These are phyloP conservation scores for Penicillium roqueforti DNA, from an alignment of 495 filamentous ascomycete genomes.

Conservation along the genomic window DNA sequence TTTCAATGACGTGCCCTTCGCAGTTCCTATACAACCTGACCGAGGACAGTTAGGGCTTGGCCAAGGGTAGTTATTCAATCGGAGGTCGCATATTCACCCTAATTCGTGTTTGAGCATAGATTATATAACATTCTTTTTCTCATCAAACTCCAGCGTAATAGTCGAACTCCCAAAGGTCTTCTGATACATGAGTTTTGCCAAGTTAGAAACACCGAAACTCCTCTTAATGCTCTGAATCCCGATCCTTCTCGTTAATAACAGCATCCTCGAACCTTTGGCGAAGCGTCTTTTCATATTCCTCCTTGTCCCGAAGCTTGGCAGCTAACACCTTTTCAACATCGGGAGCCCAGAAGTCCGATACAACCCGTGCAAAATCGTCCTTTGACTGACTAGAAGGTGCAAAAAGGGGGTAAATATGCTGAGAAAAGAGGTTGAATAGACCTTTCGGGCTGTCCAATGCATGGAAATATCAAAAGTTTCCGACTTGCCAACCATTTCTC, in stretches of 20 bases:
- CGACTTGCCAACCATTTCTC: conserved; percentile 14
- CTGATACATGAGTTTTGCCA: neutral
- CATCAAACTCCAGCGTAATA: neutral
- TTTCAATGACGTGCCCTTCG: neutral
- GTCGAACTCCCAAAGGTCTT: too few species aligned
- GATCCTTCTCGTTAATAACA: neutral
- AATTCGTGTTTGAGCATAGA: neutral
- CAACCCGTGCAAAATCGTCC: neutral
- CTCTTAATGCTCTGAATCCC: neutral
- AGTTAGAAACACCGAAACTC: neutral
- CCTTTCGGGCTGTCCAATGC: conserved; percentile 23
- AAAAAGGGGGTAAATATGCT: conserved; percentile 17
- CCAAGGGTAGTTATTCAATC: neutral
- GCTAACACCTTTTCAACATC: conserved; percentile 5
- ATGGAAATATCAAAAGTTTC: conserved; percentile 28
- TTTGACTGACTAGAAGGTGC: neutral
- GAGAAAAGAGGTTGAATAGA: conserved; percentile 7
- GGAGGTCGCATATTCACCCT: neutral
- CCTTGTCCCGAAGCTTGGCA: conserved; percentile 11
- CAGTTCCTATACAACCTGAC: neutral
- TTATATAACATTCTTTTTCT: neutral
- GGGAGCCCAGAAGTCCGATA: conserved; percentile 10
- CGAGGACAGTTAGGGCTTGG: neutral
- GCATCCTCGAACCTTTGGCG: conserved; percentile 6
- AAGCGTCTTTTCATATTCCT: conserved; percentile 8